Evolutionary conservation across 495 filamentous ascomycete genomes (phyloP), one percentile per base, ranked within the genome.

Genomic region (Xylaria bambusicola): DNA sequence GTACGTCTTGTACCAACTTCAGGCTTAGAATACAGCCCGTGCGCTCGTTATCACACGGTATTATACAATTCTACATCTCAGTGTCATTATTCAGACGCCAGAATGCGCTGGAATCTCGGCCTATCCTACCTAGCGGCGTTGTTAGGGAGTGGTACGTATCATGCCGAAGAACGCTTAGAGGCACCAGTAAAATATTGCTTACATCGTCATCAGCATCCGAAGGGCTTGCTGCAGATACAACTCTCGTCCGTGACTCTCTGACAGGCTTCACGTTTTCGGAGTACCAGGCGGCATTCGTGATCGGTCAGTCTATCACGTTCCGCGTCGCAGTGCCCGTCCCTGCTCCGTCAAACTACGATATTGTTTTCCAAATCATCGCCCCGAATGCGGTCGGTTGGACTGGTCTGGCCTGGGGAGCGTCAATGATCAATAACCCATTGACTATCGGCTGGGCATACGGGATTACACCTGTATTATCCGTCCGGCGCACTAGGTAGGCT

Each of bases 181-280:
- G 21, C 17, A 20, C 21, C 15, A 9, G 10, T 52, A 31, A 9
- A 15, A 13, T 6, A 3, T 33, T 10, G 3, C 52, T 54, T 2
- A 54, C 9, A 6, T 31, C 33, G 33, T 42, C 6, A 20, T 38
- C 35, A 67, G 62, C 42, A 1, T 61, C 62, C 13, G 49, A 66
- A 46, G 35, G 58, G 2, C 42, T 29, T 52, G 68, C 69, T 53
- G 70, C 68, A 17, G 67, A 65, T 17, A 63, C 65, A 17, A 51
- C 66, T 21, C 52, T 75, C 9, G 73, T 73, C 65, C 64, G 61
- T 2, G 80, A 83, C 46, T 55, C 73, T 12, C 77, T 81, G 52
- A 83, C 79, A 0, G 80, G 80, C 38, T 77, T 83, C 50, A 72
- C 73, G 2, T 83, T 80, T 66, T 72, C 76, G 15, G 66, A 78